These are phyloP conservation scores for Ogataea glucozyma DNA, from an alignment of 805 yeast genomes.

Conservation along the genomic window DNA sequence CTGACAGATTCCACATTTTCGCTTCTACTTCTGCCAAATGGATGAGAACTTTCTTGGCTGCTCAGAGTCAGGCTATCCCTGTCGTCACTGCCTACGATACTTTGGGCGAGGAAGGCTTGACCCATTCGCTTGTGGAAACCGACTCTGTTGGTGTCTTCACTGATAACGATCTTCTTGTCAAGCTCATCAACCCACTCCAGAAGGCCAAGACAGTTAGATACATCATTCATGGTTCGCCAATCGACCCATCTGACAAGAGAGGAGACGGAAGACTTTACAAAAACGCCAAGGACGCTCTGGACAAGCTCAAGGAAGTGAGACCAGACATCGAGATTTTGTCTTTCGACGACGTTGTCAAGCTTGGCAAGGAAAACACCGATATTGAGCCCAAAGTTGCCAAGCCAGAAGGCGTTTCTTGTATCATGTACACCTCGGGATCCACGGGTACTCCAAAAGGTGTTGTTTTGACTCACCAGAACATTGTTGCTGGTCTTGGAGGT, in stretches of 20 bases:
- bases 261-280: conserved; percentile 58
- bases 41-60: conserved; percentile 85
- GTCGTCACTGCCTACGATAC: conserved; percentile 96
- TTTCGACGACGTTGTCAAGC: conserved; percentile 59
- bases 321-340: conserved; percentile 75
- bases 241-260: conserved; percentile 65
- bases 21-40: conserved; percentile 87
- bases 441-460: conserved; percentile 89
- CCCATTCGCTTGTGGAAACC: conserved; percentile 83
- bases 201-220: conserved; percentile 60
- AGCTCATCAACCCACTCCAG: conserved; percentile 71
- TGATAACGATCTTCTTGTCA: conserved; percentile 69
- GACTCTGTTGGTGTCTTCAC: conserved; percentile 78
- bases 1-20: conserved; percentile 74
- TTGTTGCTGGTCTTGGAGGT: conserved; percentile 88
- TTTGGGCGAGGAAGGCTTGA: conserved; percentile 83
- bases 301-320: conserved; percentile 60
- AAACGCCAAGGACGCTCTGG: conserved; percentile 57
- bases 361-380: conserved; percentile 57
- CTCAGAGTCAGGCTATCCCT: conserved; percentile 77
- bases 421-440: conserved; percentile 87
- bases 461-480: conserved; percentile 61
- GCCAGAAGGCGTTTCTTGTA: conserved; percentile 65
- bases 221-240: conserved; percentile 68
- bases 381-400: conserved; percentile 46